Base-by-base conservation (phyloP, 2,329 filamentous ascomycete genomes). In the Penicillium frequentans region DNA sequence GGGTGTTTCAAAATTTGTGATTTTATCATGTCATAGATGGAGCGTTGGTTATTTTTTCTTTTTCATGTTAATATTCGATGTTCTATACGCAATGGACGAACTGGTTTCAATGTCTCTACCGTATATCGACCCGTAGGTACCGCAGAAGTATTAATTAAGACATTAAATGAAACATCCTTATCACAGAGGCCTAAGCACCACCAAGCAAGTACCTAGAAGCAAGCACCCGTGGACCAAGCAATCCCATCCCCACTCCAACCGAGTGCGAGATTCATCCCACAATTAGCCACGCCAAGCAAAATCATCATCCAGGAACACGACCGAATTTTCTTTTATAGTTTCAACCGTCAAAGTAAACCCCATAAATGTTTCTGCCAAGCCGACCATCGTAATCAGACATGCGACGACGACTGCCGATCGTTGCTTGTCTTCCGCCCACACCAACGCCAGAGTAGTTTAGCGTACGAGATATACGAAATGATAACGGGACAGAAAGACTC, bases 11-110 rank as follows among this genome's bases (percentile, higher is more conserved):
- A 58, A 64, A 63, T 51, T 48, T 64, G 55, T 14, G 56, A 45
- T 52, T 49, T 61, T 55, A 44, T 61, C 55, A 63, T 63, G 63
- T 66, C 64, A 67, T 66, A 63, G 60, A 62, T 66, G 64, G 60
- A 64, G 64, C 63, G 63, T 61, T 56, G 61, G 49, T 52, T 58
- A 29, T 26, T 55, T 55, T 52, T 56, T 59, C 56, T 53, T 64
- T 52, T 58, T 26, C 50, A 50, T 49, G 45, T 56, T 50, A 39
- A 58, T 60, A 47, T 52, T 57, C 26, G 55, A 54, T 53, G 45
- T 52, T 57, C 37, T 57, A 54, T 53, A 50, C 49, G 45, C 53
- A 56, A 49, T 44, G 35, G 52, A 53, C 24, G 53, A 50, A 55
- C 47, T 52, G 53, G 26, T 47, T 44, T 53, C 51, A 53, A 53